Conservation (phyloP, 2,329 filamentous ascomycete species). For the Monosporascus sp. region DNA sequence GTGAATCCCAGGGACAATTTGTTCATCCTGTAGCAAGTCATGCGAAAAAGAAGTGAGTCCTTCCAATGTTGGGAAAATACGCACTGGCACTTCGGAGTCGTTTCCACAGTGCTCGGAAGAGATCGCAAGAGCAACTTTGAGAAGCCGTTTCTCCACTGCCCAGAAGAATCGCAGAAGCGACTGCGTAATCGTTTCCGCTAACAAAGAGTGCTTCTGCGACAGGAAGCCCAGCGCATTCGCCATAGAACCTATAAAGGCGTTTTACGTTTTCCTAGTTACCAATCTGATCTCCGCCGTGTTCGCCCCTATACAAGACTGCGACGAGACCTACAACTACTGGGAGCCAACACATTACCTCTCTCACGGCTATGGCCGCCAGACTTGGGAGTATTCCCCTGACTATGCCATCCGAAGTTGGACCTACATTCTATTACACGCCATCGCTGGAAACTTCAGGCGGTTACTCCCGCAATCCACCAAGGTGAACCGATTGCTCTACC, state of each 20-base stretch:
- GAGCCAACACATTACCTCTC: slow-evolving; percentile 92
- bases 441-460: slow-evolving; percentile 61
- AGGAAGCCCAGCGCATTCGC: slow-evolving; percentile 52
- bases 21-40: slow-evolving; percentile 25
- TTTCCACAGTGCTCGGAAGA: background rate
- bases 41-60: slow-evolving; percentile 27
- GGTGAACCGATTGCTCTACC: slow-evolving; percentile 27
- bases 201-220: slow-evolving; percentile 2
- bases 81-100: no score
- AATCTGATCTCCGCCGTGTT: slow-evolving; percentile 73
- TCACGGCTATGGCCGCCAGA: slow-evolving; percentile 90
- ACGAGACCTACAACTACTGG: slow-evolving; percentile 99
- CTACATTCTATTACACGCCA: slow-evolving; percentile 76
- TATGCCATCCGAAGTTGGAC: slow-evolving; percentile 95
- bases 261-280: slow-evolving; percentile 72
- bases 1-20: slow-evolving; percentile 13
- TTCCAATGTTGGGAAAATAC: background rate
- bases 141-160: background rate
- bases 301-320: slow-evolving; percentile 93
- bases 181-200: slow-evolving; percentile 1
- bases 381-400: slow-evolving; percentile 96
- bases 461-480: slow-evolving; percentile 59
- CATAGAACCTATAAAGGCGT: slow-evolving; percentile 68
- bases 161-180: background rate
- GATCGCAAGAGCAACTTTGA: background rate